Percentiles rank a stretch among this genome's conserved stretches.
phyloP scores from a whole-genome alignment of 192 early-diverging fungal genomes.

The Podila verticillata region DNA sequence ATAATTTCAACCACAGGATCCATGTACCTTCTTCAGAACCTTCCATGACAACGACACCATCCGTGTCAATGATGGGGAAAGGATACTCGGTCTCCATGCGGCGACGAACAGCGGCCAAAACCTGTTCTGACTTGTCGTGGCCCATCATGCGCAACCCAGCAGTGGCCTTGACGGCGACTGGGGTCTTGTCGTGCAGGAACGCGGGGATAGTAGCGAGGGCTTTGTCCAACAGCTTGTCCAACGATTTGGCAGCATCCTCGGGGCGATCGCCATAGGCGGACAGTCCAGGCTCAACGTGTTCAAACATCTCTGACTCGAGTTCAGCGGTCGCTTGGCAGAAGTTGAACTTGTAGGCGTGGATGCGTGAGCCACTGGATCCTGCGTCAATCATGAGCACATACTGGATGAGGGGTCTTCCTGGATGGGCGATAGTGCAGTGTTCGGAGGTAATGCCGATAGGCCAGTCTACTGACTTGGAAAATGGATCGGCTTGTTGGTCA shows the following conservation, averaged over 20 bases:
- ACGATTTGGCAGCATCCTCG: slow-evolving; percentile 78
- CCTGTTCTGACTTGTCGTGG: slow-evolving; percentile 71
- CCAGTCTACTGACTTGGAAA: slow-evolving; percentile 18
- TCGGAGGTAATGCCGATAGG: slow-evolving; percentile 55
- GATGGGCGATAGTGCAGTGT: slow-evolving; percentile 70
- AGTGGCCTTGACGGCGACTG: slow-evolving; percentile 94
- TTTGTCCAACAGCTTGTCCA: slow-evolving; percentile 80
- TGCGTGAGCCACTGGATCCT: slow-evolving; percentile 95
- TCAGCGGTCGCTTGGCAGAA: slow-evolving; percentile 85
- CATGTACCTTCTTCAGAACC: slow-evolving; percentile 91
- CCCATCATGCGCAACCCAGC: slow-evolving; percentile 91
- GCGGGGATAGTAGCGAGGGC: slow-evolving; percentile 81
- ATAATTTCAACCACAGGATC: neutral
- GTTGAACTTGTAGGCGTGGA: slow-evolving; percentile 97
- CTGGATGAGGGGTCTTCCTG: slow-evolving; percentile 80
- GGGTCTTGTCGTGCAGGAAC: slow-evolving; percentile 80
- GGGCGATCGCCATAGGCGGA: slow-evolving; percentile 77
- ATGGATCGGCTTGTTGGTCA: neutral
- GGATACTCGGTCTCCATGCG: slow-evolving; percentile 80
- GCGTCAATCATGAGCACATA: slow-evolving; percentile 97
- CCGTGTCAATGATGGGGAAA: slow-evolving; percentile 76
- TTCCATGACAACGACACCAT: slow-evolving; percentile 92
- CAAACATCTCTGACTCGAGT: slow-evolving; percentile 92
- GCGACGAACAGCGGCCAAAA: slow-evolving; percentile 76
- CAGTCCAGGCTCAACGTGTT: slow-evolving; percentile 86